These are phyloP conservation scores for Quercus robur DNA, from an alignment of 306 rosid species.

Conservation along the genomic window DNA sequence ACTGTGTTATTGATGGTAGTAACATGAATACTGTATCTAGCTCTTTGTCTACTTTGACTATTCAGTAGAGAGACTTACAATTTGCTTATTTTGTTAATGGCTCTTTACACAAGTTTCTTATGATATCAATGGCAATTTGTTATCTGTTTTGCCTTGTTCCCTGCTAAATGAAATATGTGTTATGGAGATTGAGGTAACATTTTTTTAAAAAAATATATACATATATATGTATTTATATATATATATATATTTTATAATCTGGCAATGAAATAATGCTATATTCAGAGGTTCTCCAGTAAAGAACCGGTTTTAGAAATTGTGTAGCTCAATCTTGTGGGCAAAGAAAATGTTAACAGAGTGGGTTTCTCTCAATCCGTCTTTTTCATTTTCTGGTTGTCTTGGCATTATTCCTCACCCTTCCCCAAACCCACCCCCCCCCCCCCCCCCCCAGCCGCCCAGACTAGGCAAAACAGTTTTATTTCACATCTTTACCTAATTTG, in stretches of 20 bases:
- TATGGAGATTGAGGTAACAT: neutral
- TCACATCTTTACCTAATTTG: neutral
- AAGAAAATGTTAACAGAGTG: neutral
- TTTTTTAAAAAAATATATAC: neutral
- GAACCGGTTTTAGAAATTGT: neutral
- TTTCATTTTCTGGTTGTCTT: neutral
- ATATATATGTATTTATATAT: neutral
- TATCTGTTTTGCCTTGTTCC: neutral
- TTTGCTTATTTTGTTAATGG: neutral
- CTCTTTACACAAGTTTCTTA: neutral
- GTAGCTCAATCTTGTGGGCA: neutral
- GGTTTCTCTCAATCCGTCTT: neutral
- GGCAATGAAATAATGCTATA: neutral
- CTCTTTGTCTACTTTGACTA: neutral
- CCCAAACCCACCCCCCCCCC: no score
- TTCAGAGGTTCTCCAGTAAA: neutral
- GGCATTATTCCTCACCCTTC: neutral
- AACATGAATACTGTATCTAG: neutral
- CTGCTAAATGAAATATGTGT: neutral
- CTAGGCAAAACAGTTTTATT: neutral
- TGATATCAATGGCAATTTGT: neutral
- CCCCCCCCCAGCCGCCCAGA: no score
- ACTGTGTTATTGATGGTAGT: neutral
- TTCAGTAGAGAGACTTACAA: neutral
- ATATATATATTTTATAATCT: neutral